Percentiles rank a stretch among this genome's conserved stretches.
Conservation (phyloP, 2,329 filamentous ascomycete genomes). For the Botrytis galanthina region DNA sequence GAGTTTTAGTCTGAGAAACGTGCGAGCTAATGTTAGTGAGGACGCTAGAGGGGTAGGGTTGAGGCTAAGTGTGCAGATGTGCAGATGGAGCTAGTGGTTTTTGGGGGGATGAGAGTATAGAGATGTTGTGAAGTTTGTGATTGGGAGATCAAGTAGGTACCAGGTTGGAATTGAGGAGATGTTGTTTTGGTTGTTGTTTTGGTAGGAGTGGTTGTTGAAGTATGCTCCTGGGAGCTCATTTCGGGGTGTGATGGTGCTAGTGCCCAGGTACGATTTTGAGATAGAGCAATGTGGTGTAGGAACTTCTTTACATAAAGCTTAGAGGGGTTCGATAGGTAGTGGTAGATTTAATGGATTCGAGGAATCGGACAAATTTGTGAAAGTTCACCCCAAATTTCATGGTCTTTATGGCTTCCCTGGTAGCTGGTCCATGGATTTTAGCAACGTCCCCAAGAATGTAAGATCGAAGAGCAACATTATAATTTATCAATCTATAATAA, state of each 20-base stretch:
- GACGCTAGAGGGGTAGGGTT: not conserved
- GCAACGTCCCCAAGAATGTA: no score
- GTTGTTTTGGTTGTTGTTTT: not conserved
- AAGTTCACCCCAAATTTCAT: accelerated
- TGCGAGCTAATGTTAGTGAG: not conserved
- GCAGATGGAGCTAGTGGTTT: not conserved
- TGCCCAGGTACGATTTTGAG: not conserved
- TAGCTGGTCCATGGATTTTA: not conserved
- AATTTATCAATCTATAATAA: no score
- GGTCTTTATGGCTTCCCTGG: not conserved
- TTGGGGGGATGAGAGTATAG: not conserved
- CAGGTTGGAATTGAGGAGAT: not conserved
- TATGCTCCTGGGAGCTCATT: not conserved
- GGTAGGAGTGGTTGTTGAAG: not conserved
- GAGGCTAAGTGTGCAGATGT: not conserved
- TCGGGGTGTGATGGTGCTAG: not conserved
- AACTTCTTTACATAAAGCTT: not conserved
- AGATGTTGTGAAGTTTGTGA: not conserved
- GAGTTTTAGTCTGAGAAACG: not conserved
- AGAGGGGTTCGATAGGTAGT: not conserved
- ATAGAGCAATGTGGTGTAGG: accelerated
- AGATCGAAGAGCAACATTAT: no score
- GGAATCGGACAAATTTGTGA: not conserved
- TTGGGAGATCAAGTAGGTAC: no score
- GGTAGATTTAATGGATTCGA: not conserved